phyloP scores from a whole-genome alignment of 805 yeast genomes.

The Schwanniomyces sp. region DNA sequence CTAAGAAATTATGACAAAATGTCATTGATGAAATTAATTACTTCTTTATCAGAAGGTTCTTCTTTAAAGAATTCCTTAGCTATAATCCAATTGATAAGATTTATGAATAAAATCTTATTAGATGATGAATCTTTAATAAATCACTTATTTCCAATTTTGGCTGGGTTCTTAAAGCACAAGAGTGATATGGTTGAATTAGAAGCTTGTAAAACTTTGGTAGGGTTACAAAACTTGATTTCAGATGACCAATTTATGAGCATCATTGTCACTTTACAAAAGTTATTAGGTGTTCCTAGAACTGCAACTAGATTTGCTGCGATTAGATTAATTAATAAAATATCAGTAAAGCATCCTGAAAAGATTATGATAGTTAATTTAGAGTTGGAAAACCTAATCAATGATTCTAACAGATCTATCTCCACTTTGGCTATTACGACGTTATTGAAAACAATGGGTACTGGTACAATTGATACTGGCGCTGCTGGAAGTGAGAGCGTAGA shows the following conservation, averaged over 20 bases:
- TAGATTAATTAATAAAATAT: conserved; percentile 81
- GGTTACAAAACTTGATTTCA: conserved; percentile 51
- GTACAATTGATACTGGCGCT: conserved; percentile 34
- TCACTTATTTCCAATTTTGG: conserved; percentile 62
- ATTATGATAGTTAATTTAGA: conserved; percentile 79
- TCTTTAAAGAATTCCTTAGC: conserved; percentile 79
- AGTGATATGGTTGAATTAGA: conserved; percentile 90
- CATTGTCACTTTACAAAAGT: conserved; percentile 68
- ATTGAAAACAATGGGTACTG: conserved; percentile 89
- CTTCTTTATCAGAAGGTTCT: conserved; percentile 63
- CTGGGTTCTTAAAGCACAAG: conserved; percentile 73
- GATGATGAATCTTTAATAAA: conserved; percentile 69
- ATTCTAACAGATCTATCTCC: conserved; percentile 86
- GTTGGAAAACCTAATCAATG: conserved; percentile 83
- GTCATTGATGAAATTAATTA: conserved; percentile 89
- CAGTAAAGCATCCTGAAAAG: conserved; percentile 77
- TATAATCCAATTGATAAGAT: conserved; percentile 79
- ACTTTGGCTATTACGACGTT: conserved; percentile 96
- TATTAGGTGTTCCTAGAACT: conserved; percentile 84
- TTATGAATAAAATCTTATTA: conserved; percentile 65
- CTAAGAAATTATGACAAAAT: conserved; percentile 88
- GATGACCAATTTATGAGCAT: conserved; percentile 71
- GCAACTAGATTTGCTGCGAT: conserved; percentile 93
- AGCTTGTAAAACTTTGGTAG: conserved; percentile 75
- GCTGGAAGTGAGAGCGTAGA: conserved; percentile 67